These are phyloP conservation scores for Trapa bicornis DNA, from an alignment of 345 rosid species.

Conservation along the genomic window DNA sequence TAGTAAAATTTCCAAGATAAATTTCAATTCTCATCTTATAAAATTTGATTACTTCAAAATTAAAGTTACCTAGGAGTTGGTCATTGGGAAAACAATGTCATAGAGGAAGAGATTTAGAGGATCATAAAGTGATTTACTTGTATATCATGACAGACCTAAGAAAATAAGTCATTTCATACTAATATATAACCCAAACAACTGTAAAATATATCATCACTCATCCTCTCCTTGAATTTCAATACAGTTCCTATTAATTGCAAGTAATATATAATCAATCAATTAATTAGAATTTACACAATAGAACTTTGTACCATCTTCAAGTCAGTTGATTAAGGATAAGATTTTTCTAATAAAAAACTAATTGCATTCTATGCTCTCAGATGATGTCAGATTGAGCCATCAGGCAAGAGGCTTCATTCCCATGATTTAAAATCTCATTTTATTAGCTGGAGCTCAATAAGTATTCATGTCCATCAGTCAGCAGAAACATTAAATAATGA, in stretches of 20 bases:
- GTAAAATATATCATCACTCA: neutral
- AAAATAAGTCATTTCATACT: neutral
- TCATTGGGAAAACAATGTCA: neutral
- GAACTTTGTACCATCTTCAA: neutral
- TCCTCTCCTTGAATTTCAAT: neutral
- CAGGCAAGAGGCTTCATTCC: no score
- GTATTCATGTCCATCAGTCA: no score
- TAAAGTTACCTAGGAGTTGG: neutral
- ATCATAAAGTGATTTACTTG: neutral
- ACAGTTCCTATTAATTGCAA: neutral
- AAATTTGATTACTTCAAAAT: neutral
- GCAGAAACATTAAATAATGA: no score
- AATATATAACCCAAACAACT: neutral
- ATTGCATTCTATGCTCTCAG: no score
- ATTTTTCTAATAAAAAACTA: neutral
- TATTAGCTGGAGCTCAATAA: no score
- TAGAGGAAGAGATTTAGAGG: neutral
- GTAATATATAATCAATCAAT: no score
- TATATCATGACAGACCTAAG: no score
- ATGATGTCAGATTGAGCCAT: no score
- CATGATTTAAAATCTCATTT: no score
- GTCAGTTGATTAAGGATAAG: no score
- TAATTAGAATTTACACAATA: no score
- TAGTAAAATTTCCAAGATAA: neutral
- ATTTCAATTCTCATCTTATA: neutral